Percentiles rank a stretch among this genome's conserved stretches.
Evolutionary conservation across 495 filamentous ascomycete species (phyloP).

Genomic region (Trichoderma virens): DNA sequence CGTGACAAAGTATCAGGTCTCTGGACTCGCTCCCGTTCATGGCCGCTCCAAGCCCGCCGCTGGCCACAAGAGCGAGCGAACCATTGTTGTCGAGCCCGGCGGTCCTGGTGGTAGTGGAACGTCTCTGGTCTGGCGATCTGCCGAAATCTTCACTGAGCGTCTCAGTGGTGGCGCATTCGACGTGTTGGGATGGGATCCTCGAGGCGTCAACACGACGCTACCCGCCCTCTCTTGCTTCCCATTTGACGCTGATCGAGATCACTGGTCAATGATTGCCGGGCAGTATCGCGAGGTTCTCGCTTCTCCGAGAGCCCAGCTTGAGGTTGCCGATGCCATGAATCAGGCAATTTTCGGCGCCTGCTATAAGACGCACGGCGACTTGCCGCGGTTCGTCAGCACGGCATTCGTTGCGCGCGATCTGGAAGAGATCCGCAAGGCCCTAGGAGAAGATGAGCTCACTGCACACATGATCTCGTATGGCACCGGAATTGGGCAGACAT

Average conservation of each 20-base stretch:
- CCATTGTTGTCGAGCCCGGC: slow-evolving; percentile 40
- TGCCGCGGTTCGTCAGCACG: slow-evolving; percentile 34
- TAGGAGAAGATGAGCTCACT: slow-evolving; percentile 41
- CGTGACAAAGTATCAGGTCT: slow-evolving; percentile 38
- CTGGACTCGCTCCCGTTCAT: slow-evolving; percentile 27
- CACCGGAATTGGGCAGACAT: slow-evolving; percentile 55
- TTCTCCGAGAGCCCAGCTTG: slow-evolving; percentile 26
- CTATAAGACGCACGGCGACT: slow-evolving; percentile 36
- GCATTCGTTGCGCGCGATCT: slow-evolving; percentile 41
- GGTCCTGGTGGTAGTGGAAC: slow-evolving; percentile 40
- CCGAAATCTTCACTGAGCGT: slow-evolving; percentile 25
- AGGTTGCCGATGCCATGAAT: slow-evolving; percentile 32
- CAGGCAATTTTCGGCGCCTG: slow-evolving; percentile 36
- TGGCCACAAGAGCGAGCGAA: slow-evolving; percentile 35
- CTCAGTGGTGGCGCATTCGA: slow-evolving; percentile 37
- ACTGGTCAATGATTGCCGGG: slow-evolving; percentile 31
- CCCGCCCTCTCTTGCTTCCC: slow-evolving; percentile 45
- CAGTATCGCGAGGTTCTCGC: slow-evolving; percentile 30
- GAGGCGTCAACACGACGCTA: slow-evolving; percentile 44
- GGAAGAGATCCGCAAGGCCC: slow-evolving; percentile 41
- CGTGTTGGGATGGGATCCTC: slow-evolving; percentile 49
- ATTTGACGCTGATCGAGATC: slow-evolving; percentile 32
- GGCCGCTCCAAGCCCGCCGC: slow-evolving; percentile 8
- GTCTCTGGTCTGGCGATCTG: slow-evolving; percentile 28
- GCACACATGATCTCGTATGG: slow-evolving; percentile 68